Evolutionary conservation across 2,329 filamentous ascomycete genomes (phyloP).

Genomic region (Claviceps pusilla): DNA sequence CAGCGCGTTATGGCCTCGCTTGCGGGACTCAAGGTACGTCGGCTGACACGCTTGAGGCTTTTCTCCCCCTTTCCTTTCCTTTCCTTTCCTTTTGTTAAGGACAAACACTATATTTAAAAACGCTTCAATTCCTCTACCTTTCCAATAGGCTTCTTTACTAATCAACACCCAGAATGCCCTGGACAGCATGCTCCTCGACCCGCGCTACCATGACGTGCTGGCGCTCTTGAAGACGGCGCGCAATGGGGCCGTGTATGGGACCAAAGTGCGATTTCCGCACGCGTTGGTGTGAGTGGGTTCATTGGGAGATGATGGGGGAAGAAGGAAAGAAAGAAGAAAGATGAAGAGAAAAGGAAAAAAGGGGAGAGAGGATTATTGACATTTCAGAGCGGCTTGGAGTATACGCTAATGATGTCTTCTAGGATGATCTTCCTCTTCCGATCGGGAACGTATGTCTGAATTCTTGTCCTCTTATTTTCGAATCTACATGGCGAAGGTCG

Average conservation of each 20-base stretch:
- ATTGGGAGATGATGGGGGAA: no score
- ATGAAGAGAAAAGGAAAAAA: neutral
- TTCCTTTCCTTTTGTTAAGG: no score
- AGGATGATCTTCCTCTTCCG: conserved; percentile 97
- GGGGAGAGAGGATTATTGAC: no score
- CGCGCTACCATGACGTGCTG: conserved; percentile 70
- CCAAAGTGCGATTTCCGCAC: conserved; percentile 96
- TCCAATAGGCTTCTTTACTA: neutral
- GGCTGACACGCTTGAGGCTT: no score
- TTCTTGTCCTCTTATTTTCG: no score
- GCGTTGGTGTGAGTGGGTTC: conserved; percentile 55
- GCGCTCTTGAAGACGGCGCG: conserved; percentile 81
- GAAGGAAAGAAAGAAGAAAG: neutral
- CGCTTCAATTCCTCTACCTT: no score
- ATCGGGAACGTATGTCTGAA: conserved; percentile 55
- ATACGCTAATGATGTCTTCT: neutral
- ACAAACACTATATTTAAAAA: no score
- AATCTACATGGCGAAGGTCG: no score
- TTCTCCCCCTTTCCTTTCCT: no score
- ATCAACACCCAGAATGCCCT: conserved; percentile 28
- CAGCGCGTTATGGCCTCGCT: neutral
- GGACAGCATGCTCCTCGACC: conserved; percentile 67
- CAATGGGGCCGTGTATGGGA: conserved; percentile 92
- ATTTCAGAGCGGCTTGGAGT: neutral
- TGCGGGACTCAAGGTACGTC: neutral